phyloP scores from a whole-genome alignment of 2,329 filamentous ascomycete genomes.

The Ophiostoma sp. region DNA sequence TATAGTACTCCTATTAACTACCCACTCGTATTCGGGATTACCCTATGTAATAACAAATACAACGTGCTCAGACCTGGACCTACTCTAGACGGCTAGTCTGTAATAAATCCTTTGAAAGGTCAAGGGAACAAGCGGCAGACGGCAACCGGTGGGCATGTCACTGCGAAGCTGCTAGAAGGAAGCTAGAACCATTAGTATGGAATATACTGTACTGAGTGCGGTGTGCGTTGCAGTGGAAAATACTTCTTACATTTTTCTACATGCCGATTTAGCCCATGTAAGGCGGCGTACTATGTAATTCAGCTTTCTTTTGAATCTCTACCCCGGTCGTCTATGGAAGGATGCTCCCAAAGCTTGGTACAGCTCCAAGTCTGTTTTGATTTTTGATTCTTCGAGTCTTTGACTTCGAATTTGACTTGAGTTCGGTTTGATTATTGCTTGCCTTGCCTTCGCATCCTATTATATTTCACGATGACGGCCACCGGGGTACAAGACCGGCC shows the following conservation, averaged over 20 bases:
- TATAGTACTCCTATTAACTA: neutral
- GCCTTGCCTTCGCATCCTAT: neutral
- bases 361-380: neutral
- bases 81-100: neutral
- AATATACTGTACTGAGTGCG: neutral
- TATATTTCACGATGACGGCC: constrained; percentile 7
- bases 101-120: neutral
- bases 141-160: neutral
- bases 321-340: neutral
- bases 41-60: neutral
- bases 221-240: neutral
- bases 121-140: too few relatives aligned
- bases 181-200: neutral
- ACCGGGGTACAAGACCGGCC: neutral
- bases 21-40: neutral
- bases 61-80: neutral
- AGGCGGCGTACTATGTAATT: neutral
- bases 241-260: neutral
- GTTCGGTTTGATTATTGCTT: neutral
- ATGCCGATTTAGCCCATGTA: neutral
- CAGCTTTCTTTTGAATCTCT: neutral
- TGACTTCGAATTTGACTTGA: neutral
- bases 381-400: neutral
- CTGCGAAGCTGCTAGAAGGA: neutral
- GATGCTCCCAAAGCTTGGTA: constrained; percentile 1